Conservation (phyloP, 352 stramenopile species). For the Phytophthora syringae region DNA sequence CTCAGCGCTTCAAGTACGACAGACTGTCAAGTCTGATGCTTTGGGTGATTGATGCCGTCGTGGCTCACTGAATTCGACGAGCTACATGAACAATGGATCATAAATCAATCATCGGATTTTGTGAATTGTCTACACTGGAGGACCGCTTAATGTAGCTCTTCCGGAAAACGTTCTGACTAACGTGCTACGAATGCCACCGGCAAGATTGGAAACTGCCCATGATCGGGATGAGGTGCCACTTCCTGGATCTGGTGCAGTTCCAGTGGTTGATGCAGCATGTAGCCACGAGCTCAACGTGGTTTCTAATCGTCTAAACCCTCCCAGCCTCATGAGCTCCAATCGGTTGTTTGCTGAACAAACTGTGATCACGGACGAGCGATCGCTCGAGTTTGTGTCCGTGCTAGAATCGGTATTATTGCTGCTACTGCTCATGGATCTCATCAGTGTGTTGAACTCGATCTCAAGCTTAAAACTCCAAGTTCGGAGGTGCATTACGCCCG, state of each 20-base stretch:
- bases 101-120: neutral
- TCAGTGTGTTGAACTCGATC: slow-evolving; percentile 54
- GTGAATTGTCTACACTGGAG: slow-evolving; percentile 9
- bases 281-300: slow-evolving; percentile 43
- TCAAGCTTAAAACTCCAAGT: slow-evolving; percentile 57
- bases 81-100: no score
- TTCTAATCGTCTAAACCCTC: slow-evolving; percentile 52
- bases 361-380: slow-evolving; percentile 1
- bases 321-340: slow-evolving; percentile 37
- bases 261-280: slow-evolving; percentile 13
- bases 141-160: slow-evolving; percentile 13
- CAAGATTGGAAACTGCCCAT: slow-evolving; percentile 32
- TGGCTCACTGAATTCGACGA: slow-evolving; percentile 9
- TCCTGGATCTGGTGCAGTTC: slow-evolving; percentile 4
- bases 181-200: slow-evolving; percentile 37
- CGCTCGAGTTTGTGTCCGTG: slow-evolving; percentile 15
- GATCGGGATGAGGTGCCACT: slow-evolving; percentile 27
- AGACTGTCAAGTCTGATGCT: slow-evolving; percentile 51
- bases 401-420: slow-evolving; percentile 21
- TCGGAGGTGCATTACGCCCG: slow-evolving; percentile 51
- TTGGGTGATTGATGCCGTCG: slow-evolving; percentile 50
- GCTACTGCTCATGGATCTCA: slow-evolving; percentile 23
- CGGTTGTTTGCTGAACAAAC: slow-evolving; percentile 9
- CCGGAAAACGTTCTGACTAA: slow-evolving; percentile 42
- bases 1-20: slow-evolving; percentile 52